A percentile compares a stretch with the other conserved stretches of the same genome.
These are phyloP conservation scores for Aspergillus pseudotamarii DNA, from an alignment of 2,329 filamentous ascomycete genomes.

Conservation along the genomic window DNA sequence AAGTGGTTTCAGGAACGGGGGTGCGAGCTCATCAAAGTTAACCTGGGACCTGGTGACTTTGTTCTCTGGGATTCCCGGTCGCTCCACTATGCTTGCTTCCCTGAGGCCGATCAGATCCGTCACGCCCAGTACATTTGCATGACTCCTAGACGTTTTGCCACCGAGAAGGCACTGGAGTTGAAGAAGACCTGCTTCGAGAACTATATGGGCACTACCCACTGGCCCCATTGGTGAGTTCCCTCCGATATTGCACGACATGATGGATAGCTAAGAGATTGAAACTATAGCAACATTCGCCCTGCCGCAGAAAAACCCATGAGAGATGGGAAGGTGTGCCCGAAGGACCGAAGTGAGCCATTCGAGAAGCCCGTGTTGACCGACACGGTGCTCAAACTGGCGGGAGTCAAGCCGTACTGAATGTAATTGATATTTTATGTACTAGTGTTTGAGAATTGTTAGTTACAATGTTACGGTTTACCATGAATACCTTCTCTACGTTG, in stretches of 20 bases:
- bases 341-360: constrained; percentile 41
- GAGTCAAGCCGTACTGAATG: constrained; percentile 29
- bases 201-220: constrained; percentile 42
- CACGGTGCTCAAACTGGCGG: constrained; percentile 38
- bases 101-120: constrained; percentile 41
- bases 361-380: constrained; percentile 43
- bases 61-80: constrained; percentile 52
- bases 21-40: constrained; percentile 44
- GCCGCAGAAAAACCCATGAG: constrained; percentile 37
- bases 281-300: constrained; percentile 40
- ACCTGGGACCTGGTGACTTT: constrained; percentile 47
- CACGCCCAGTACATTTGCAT: constrained; percentile 43
- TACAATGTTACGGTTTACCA: not conserved
- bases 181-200: constrained; percentile 40
- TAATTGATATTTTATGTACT: constrained; percentile 2
- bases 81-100: constrained; percentile 48
- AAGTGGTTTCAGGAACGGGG: constrained; percentile 47
- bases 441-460: not conserved
- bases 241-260: rapidly evolving
- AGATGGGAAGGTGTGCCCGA: constrained; percentile 39
- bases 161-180: constrained; percentile 32
- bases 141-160: constrained; percentile 41
- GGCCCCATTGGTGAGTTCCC: constrained; percentile 32
- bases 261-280: not conserved
- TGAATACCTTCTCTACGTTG: not conserved